Conservation (phyloP, 1,284 basidiomycete species). For the Rhodotorula sp. region DNA sequence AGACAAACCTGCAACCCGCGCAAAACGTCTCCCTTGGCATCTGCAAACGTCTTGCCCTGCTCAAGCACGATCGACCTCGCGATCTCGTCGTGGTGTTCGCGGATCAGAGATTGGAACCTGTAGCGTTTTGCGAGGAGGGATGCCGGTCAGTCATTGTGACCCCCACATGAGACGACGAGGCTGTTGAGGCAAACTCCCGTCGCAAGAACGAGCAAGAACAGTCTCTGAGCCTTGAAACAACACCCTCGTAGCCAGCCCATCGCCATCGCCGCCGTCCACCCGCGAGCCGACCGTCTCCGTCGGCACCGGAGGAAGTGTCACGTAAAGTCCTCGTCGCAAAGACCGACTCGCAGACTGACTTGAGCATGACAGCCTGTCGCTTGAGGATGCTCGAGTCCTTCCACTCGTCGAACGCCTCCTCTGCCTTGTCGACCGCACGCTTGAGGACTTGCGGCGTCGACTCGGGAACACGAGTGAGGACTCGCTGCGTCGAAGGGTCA, state of each 20-base stretch:
- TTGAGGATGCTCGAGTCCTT: constrained; percentile 77
- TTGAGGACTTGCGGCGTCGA: constrained; percentile 79
- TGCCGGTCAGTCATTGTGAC: background rate
- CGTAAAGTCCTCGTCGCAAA: background rate
- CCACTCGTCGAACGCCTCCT: constrained; percentile 88
- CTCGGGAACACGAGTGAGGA: constrained; percentile 85
- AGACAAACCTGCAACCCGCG: constrained; percentile 63
- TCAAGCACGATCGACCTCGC: constrained; percentile 45
- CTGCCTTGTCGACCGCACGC: constrained; percentile 78
- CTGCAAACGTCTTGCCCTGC: constrained; percentile 55
- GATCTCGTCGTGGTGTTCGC: constrained; percentile 52
- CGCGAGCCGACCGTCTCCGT: too few relatives aligned
- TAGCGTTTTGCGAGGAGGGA: background rate
- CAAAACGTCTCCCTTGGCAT: constrained; percentile 90
- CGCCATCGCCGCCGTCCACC: too few relatives aligned
- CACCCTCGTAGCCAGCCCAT: background rate
- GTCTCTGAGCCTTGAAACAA: background rate
- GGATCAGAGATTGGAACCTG: constrained; percentile 50
- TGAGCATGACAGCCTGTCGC: constrained; percentile 83
- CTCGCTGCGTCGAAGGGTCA: constrained; percentile 52
- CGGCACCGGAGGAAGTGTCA: too few relatives aligned
- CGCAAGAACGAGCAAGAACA: background rate
- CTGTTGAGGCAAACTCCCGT: too few relatives aligned
- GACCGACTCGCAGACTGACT: constrained; percentile 56
- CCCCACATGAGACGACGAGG: background rate